Evolutionary conservation across 345 rosid species (phyloP), one percentile per base, ranked within the genome.

Genomic region (Lenwebbia sp.): DNA sequence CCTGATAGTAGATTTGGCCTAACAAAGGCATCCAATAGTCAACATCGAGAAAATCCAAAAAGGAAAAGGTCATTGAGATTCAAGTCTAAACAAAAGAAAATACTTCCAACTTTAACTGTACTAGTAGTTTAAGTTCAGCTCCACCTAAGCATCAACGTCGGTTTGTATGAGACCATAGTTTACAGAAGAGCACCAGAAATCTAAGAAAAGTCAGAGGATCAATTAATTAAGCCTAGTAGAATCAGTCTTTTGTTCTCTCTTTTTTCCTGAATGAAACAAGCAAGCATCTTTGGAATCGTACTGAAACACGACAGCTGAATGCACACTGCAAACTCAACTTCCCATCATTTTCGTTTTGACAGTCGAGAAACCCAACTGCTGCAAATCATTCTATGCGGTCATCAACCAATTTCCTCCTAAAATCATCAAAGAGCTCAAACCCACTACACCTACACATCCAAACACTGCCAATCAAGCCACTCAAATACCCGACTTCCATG

Each of bases 1-100:
- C 85, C 82, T 54, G 85, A 49, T 54, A 47, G 86, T 10, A 40
- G 86, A 82, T 85, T 74, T 26, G 85, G 78, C 85, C 93, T 91
- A 33, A 70, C 14, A 70, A 70, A 70, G 81, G 47, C 47, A 70
- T 37, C 41, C 26, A 70, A 70, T 70, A 17, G 81, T 70, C 81
- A 70, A 37, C 47, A 70, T 37, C 13, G 75, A 10, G 37, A 62
- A 44, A 54, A 9, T 44, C 81, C 47, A 70, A 70, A 70, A 19
- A 37, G 81, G 37, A 70, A 33, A 19, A 37, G 81, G 81, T 37
- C 47, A 4, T 70, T 41, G 81, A 70, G 13, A 41, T 33, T 0
- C 2, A 70, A 70, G 78, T 19, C 47, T 2, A 70, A 70, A 21
- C 25, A 70, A 33, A 17, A 70, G 78, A 37, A 33, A 70, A 70